Evolutionary conservation across 1,284 basidiomycete genomes (phyloP).

Genomic region (Rhodotorula sp.): DNA sequence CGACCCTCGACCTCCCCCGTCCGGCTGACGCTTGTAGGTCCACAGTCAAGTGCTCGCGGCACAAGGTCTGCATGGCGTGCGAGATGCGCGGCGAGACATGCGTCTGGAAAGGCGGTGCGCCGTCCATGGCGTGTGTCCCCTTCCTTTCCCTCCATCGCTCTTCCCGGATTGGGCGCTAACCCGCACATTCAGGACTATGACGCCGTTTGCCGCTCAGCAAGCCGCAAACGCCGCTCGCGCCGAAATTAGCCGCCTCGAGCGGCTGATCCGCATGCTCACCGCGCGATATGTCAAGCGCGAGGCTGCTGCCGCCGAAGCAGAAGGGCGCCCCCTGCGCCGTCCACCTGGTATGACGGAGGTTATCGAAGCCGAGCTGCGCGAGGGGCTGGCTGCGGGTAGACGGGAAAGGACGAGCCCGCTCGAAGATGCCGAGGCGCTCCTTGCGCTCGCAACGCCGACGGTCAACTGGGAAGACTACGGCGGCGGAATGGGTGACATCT

Average conservation of each 20-base stretch:
- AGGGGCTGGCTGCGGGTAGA: background rate
- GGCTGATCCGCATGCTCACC: conserved; percentile 3
- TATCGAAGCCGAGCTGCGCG: background rate
- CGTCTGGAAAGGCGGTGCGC: conserved; percentile 2
- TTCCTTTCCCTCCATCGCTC: too few species aligned
- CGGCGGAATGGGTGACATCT: background rate
- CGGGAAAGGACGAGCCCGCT: background rate
- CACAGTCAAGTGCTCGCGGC: conserved; percentile 15
- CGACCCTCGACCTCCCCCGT: too few species aligned
- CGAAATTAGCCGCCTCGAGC: conserved; percentile 3
- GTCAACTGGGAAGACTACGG: background rate
- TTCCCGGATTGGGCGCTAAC: accelerated
- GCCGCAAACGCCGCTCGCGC: background rate
- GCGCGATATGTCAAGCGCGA: conserved; percentile 5
- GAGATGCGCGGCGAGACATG: conserved; percentile 1
- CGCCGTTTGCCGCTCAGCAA: too few species aligned
- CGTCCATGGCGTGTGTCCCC: background rate
- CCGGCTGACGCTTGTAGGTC: too few species aligned
- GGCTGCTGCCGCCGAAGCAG: background rate
- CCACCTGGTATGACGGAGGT: conserved; percentile 2
- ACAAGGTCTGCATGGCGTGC: background rate
- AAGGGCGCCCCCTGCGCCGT: background rate
- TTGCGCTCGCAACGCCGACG: background rate
- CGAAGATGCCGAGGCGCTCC: conserved; percentile 13
- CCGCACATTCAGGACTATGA: background rate